Evolutionary conservation across 225 moss, liverwort and hornwort species (phyloP), one percentile per base, ranked within the genome.

Genomic region (Takakia lepidozioides): DNA sequence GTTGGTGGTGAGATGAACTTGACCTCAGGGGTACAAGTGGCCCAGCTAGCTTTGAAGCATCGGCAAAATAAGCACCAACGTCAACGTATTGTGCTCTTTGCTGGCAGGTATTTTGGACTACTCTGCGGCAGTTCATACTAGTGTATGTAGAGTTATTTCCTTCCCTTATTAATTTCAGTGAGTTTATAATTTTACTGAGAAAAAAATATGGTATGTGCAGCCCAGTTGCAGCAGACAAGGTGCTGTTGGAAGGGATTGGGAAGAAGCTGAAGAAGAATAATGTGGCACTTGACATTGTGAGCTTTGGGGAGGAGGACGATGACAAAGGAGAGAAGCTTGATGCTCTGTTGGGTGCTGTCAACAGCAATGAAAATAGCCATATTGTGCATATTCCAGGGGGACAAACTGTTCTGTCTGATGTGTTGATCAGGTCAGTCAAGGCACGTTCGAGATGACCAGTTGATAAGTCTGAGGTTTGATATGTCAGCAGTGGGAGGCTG

Each of bases 261-360:
- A 98, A 98, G 65, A 98, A 91, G 59, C 58, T 98, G 51, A 98
- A 90, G 74, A 98, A 98, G 45, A 87, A 87, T 46, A 98, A 91
- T 49, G 85, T 98, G 36, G 91, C 98, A 39, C 61, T 98, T 56
- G 98, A 98, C 59, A 98, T 98, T 36, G 98, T 98, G 47, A 87
- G 87, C 64, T 98, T 98, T 44, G 98, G 87, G 19, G 95, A 91
- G 64, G 95, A 91, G 56, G 91, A 98, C 61, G 78, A 76, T 27
- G 85, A 83, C 27, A 98, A 91, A 66, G 64, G 62, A 4, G 91
- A 98, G 39, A 98, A 98, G 71, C 65, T 98, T 51, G 91, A 98
- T 54, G 74, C 87, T 19, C 71, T 91, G 29, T 63, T 87, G 37
- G 73, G 48, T 64, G 71, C 98, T 30, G 98, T 98, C 21, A 87